Percentiles rank a stretch among this genome's conserved stretches.
Conservation (phyloP, 2,329 filamentous ascomycete genomes). For the Juglanconis oblonga region DNA sequence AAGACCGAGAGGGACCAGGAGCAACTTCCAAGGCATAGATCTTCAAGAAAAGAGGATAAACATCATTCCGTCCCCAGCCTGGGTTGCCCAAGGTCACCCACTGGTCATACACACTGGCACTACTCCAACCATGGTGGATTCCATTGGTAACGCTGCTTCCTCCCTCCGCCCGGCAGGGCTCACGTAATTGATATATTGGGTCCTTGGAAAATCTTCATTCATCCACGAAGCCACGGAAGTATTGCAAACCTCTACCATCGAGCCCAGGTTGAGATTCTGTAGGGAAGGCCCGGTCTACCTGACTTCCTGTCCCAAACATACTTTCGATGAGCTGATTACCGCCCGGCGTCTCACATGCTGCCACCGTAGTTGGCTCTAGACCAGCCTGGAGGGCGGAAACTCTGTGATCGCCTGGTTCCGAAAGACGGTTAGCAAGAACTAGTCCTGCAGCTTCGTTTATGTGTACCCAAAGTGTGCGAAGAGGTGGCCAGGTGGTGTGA, state of each 20-base stretch:
- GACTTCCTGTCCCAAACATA: slow-evolving; percentile 8
- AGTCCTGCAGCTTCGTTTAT: slow-evolving; percentile 24
- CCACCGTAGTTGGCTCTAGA: slow-evolving; percentile 22
- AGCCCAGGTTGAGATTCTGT: slow-evolving; percentile 23
- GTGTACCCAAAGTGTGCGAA: too few relatives aligned
- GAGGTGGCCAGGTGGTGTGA: not conserved
- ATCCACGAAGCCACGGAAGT: slow-evolving; percentile 22
- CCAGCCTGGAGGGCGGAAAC: slow-evolving; percentile 26
- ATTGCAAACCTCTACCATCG: slow-evolving; percentile 30
- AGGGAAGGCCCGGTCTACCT: slow-evolving; percentile 25
- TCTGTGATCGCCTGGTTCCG: slow-evolving; percentile 23
- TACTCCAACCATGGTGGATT: slow-evolving; percentile 30
- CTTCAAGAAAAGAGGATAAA: slow-evolving; percentile 25
- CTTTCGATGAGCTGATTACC: slow-evolving; percentile 25
- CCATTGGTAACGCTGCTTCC: slow-evolving; percentile 31
- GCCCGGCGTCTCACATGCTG: slow-evolving; percentile 23
- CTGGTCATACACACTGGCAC: slow-evolving; percentile 28
- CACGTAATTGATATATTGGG: too few relatives aligned
- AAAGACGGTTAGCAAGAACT: slow-evolving; percentile 25
- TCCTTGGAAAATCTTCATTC: too few relatives aligned
- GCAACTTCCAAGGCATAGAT: not conserved
- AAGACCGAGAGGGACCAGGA: too few relatives aligned
- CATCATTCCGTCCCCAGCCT: slow-evolving; percentile 30
- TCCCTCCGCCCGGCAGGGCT: slow-evolving; percentile 21
- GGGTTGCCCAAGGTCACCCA: slow-evolving; percentile 31